phyloP scores from a whole-genome alignment of 176 grass and related monocot species.

The Saccharum officinarum region DNA sequence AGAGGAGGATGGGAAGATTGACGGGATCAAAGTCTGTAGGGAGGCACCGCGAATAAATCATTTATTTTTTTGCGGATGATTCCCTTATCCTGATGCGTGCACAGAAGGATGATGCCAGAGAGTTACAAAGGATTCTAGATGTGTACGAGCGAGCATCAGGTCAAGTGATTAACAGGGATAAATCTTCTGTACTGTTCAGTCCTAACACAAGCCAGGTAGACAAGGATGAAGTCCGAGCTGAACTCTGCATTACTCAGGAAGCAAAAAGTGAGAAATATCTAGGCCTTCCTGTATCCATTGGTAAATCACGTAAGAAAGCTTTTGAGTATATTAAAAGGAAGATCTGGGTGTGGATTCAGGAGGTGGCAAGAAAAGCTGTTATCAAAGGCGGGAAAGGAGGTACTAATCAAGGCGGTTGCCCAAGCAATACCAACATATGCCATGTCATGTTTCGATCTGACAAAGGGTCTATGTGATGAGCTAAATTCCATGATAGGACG shows the following conservation, averaged over 20 bases:
- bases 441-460: no score
- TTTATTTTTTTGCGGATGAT: background rate
- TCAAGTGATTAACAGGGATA: background rate
- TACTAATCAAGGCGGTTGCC: no score
- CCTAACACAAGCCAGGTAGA: fast-evolving
- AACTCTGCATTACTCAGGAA: fast-evolving
- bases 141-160: background rate
- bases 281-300: background rate
- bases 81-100: background rate
- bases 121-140: fast-evolving
- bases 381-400: no score
- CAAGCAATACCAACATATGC: no score
- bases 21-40: background rate
- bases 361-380: no score
- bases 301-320: background rate
- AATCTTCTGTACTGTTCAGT: background rate
- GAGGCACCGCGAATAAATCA: background rate
- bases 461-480: no score
- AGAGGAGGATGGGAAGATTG: fast-evolving
- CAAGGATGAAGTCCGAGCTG: fast-evolving
- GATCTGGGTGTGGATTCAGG: fast-evolving
- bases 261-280: background rate
- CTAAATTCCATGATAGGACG: no score
- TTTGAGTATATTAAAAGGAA: no score
- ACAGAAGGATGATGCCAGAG: fast-evolving